Percentiles rank a stretch among this genome's conserved stretches.
Evolutionary conservation across 495 filamentous ascomycete species (phyloP).

Genomic region (Daldinia loculata): DNA sequence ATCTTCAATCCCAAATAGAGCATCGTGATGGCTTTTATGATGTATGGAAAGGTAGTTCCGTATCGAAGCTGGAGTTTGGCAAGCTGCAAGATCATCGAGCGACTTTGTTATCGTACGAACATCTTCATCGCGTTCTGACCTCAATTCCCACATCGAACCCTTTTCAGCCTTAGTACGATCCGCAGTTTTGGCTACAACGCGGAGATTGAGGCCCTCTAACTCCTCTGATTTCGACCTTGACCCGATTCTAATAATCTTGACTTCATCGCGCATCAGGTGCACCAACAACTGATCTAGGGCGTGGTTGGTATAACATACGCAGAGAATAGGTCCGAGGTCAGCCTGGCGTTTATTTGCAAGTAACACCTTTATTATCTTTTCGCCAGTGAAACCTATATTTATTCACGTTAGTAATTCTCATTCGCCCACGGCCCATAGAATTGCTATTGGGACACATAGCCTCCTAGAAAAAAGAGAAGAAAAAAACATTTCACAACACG

Average conservation of each 20-base stretch:
- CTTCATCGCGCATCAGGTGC: conserved; percentile 62
- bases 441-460: not conserved
- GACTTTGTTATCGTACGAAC: conserved; percentile 3
- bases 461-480: not conserved
- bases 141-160: conserved; percentile 17
- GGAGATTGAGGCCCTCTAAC: conserved; percentile 59
- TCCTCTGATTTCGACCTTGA: conserved; percentile 69
- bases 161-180: conserved; percentile 49
- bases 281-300: conserved; percentile 78
- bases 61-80: conserved; percentile 15
- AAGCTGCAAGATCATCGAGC: conserved; percentile 24
- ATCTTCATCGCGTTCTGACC: not conserved
- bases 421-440: not conserved
- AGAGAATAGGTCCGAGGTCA: conserved; percentile 70
- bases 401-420: conserved; percentile 17
- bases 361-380: conserved; percentile 62
- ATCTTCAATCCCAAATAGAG: conserved; percentile 44
- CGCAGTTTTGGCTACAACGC: conserved; percentile 42
- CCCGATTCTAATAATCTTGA: conserved; percentile 76
- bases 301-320: conserved; percentile 75
- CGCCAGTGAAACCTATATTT: conserved; percentile 50
- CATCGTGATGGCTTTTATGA: conserved; percentile 17
- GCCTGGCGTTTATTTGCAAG: conserved; percentile 62
- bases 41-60: conserved; percentile 18
- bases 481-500: not conserved